Evolutionary conservation across 2,329 filamentous ascomycete genomes (phyloP).

Genomic region (Leptographium lundbergii): DNA sequence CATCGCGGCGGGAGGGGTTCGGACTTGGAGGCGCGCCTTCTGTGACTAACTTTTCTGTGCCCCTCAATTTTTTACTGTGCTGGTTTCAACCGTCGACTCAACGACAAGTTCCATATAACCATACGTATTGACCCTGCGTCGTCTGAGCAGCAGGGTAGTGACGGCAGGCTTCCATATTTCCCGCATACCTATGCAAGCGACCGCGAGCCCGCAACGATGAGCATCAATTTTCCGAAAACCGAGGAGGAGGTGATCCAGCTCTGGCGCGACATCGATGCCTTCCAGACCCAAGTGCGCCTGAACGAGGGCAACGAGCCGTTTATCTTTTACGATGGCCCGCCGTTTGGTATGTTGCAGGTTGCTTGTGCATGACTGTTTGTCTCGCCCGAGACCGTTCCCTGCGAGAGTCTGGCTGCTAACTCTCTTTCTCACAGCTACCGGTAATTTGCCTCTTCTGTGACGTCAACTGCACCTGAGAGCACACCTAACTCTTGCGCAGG

Average conservation of each 20-base stretch:
- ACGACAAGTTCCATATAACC: neutral
- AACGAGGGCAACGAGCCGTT: conserved; percentile 73
- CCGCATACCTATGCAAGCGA: neutral
- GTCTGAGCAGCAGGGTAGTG: neutral
- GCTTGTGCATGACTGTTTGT: neutral
- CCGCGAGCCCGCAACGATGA: conserved; percentile 31
- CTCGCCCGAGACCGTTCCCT: neutral
- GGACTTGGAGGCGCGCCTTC: neutral
- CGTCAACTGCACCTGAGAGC: neutral
- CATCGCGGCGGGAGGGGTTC: neutral
- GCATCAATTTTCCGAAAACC: conserved; percentile 85
- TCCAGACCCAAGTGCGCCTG: conserved; percentile 62
- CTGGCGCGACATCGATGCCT: conserved; percentile 90
- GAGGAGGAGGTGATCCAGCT: conserved; percentile 73
- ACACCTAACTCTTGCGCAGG: conserved; percentile 11
- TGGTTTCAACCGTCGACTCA: neutral
- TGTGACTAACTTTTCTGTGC: conserved; percentile 1
- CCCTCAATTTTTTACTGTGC: conserved; percentile 3
- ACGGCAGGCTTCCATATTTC: neutral
- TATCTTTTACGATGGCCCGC: conserved; percentile 87
- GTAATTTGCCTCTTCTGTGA: neutral
- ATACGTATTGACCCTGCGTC: neutral
- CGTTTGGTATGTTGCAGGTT: conserved; percentile 39
- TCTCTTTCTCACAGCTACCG: neutral
- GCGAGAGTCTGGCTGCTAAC: neutral